phyloP scores from a whole-genome alignment of 108 stramenopile species.

The Nannochloropsis oceanica region DNA sequence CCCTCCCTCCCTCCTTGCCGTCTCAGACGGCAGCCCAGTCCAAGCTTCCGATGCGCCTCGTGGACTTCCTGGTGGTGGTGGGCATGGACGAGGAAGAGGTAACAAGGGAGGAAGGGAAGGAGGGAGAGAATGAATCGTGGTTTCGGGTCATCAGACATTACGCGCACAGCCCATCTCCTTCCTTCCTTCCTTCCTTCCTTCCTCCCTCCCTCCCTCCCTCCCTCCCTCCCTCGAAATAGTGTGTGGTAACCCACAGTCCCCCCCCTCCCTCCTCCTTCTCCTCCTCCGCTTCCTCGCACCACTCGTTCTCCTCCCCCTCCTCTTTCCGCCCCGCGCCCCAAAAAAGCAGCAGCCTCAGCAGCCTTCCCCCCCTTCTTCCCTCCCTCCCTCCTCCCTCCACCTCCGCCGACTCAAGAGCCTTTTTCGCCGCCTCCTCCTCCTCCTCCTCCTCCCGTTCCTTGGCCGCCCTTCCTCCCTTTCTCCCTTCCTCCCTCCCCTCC shows the following conservation, averaged over 20 bases:
- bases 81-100: background rate
- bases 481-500: background rate
- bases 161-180: background rate
- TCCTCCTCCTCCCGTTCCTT: background rate
- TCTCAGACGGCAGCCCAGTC: background rate
- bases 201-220: background rate
- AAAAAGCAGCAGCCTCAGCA: too few species aligned
- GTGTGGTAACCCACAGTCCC: background rate
- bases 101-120: too few species aligned
- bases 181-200: background rate
- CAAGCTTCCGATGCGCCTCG: too few species aligned
- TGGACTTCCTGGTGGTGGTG: too few species aligned
- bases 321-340: background rate
- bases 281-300: background rate
- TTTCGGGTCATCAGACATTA: background rate
- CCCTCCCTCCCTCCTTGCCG: background rate
- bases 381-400: background rate
- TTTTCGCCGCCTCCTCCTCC: background rate
- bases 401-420: background rate
- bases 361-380: background rate
- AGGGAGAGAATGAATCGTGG: too few species aligned
- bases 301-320: background rate
- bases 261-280: background rate
- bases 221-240: background rate
- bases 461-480: background rate